Evolutionary conservation across 305 asterid species (phyloP).

Genomic region (Withania somnifera): DNA sequence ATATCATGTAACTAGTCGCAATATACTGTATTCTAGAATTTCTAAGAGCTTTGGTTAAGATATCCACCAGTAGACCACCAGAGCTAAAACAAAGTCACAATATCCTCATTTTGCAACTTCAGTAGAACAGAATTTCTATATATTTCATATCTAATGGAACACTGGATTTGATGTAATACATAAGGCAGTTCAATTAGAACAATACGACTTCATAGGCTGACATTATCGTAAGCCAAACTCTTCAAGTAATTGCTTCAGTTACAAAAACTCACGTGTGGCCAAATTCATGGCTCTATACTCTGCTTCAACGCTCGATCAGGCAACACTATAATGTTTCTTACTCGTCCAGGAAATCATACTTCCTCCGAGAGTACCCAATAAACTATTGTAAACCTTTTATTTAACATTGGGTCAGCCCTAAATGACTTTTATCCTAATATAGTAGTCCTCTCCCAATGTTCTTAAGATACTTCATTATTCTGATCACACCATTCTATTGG

Average conservation of each 20-base stretch:
- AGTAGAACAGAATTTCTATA: not conserved
- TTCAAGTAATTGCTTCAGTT: not conserved
- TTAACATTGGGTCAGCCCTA: not conserved
- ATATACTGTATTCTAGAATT: no score
- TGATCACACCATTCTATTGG: not conserved
- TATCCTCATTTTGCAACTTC: not conserved
- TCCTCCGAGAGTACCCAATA: not conserved
- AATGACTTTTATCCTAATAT: not conserved
- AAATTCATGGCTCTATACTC: not conserved
- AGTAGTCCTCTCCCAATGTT: not conserved
- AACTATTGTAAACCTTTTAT: not conserved
- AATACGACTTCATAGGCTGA: not conserved
- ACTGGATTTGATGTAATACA: not conserved
- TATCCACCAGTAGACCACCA: not conserved
- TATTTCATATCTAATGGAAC: not conserved
- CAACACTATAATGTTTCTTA: not conserved
- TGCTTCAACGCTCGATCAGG: not conserved
- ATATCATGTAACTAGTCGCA: not conserved
- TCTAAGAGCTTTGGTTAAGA: not conserved
- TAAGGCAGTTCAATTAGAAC: not conserved
- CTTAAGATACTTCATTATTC: not conserved
- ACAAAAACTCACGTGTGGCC: not conserved
- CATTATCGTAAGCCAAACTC: not conserved
- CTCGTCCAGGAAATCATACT: not conserved
- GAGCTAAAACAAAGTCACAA: not conserved